Percentiles rank a stretch among this genome's conserved stretches.
phyloP scores from a whole-genome alignment of 495 filamentous ascomycete genomes.

The Terfezia boudieri region DNA sequence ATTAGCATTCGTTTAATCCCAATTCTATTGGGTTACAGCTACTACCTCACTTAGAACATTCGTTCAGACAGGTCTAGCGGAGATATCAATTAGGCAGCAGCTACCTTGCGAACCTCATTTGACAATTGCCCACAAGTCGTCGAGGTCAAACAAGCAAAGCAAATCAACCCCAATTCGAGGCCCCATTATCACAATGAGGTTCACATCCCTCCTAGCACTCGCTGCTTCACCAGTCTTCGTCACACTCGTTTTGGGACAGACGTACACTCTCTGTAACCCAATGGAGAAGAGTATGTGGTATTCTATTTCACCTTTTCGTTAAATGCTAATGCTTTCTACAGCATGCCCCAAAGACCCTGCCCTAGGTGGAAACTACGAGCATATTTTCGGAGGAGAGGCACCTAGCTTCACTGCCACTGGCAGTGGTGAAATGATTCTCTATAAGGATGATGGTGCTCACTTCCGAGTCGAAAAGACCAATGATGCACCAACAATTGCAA shows the following conservation, averaged over 20 bases:
- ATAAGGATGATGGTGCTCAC: constrained; percentile 49
- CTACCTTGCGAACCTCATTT: neutral
- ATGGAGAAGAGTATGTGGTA: constrained; percentile 37
- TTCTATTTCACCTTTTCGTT: neutral
- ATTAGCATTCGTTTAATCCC: too few species aligned
- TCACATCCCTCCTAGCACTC: neutral
- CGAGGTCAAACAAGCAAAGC: neutral
- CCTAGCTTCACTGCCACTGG: constrained; percentile 45
- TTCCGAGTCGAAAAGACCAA: constrained; percentile 71
- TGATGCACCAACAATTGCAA: constrained; percentile 60
- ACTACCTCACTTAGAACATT: neutral
- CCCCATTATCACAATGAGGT: neutral
- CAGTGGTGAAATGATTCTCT: constrained; percentile 39
- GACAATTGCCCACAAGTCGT: neutral
- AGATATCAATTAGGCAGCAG: neutral
- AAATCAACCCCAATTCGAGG: neutral
- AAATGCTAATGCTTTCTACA: constrained; percentile 7
- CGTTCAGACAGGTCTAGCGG: neutral
- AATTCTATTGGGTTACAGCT: too few species aligned
- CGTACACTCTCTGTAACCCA: constrained; percentile 54
- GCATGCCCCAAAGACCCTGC: constrained; percentile 59
- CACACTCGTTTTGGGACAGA: constrained; percentile 40
- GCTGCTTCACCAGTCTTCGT: neutral
- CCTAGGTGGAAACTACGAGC: constrained; percentile 50
- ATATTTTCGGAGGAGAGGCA: constrained; percentile 20